Evolutionary conservation across 192 early-diverging fungal species (phyloP), one percentile per base, ranked within the genome.

Genomic region (Gryganskiella cystojenkinii): DNA sequence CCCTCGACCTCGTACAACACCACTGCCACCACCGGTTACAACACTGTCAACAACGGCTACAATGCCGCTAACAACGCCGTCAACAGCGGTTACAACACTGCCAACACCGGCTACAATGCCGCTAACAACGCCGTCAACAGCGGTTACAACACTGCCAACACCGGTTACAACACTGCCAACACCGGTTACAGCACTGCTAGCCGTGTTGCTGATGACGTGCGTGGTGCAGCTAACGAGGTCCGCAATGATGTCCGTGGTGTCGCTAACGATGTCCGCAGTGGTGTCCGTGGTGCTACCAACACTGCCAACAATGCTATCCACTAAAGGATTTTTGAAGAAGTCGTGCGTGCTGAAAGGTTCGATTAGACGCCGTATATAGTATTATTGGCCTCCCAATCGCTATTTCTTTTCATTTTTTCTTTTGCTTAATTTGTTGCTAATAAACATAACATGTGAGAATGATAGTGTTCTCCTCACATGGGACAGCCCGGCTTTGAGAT

Each of bases 1-100:
- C 49, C 50, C 1, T 55, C 63, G 40, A 53, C 63, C 27, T 35
- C 50, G 42, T 65, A 65, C 63, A 65, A 65, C 52, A 65, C 63
- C 1, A 55, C 51, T 6, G 33, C 52, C 19, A 25, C 27, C 1
- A 11, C 28, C 20, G 28, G 30, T 0, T 31, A 35, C 44, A 46
- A 35, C 25, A n/a, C n/a, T n/a, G n/a, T n/a, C n/a, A n/a, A n/a
- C n/a, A n/a, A n/a, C n/a, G n/a, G n/a, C n/a, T n/a, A n/a, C n/a
- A 55, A 37, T 20, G 24, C 56, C 24, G 35, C 34, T 20, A 33
- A 37, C 35, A 25, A 24, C 30, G 42, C 20, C 4, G 20, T 31
- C 49, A 64, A 52, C 61, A 46, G 13, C 43, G 44, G 59, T 9
- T 61, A 61, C 30, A 61, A 57, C 10, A 19, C 70, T 7, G 43